These are phyloP conservation scores for Coelomomyces lativittatus DNA, from an alignment of 371 early-diverging fungal species.

Conservation along the genomic window DNA sequence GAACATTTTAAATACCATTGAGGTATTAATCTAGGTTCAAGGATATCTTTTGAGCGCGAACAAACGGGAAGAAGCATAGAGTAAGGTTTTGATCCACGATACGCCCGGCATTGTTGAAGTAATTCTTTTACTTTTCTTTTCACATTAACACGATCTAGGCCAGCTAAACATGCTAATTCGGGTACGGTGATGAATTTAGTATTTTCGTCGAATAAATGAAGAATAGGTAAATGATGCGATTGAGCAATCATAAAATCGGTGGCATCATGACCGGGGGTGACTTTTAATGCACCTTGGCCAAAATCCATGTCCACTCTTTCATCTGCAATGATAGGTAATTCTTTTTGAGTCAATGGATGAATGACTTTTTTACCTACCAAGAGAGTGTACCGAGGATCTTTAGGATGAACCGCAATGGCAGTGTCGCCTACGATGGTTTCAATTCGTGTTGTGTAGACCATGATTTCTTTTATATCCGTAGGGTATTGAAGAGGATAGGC, in stretches of 20 bases:
- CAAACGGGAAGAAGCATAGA: constrained; percentile 68
- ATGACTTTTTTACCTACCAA: constrained; percentile 78
- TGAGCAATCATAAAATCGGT: constrained; percentile 97
- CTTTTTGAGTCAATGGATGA: constrained; percentile 79
- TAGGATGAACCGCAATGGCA: constrained; percentile 84
- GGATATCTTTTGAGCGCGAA: constrained; percentile 85
- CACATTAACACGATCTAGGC: too few relatives aligned
- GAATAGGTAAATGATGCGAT: constrained; percentile 76
- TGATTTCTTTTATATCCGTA: constrained; percentile 57
- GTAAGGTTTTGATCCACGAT: constrained; percentile 56
- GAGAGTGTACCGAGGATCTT: constrained; percentile 65
- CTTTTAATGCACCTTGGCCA: constrained; percentile 99
- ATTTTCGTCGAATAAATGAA: too few relatives aligned
- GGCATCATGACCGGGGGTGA: constrained; percentile 98
- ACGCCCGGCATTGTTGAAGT: too few relatives aligned
- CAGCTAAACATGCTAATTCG: too few relatives aligned
- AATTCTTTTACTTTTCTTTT: too few relatives aligned
- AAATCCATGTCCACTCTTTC: constrained; percentile 84
- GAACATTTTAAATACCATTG: constrained; percentile 71
- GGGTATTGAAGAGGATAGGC: not conserved
- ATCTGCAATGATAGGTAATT: constrained; percentile 84
- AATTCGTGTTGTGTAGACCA: constrained; percentile 95
- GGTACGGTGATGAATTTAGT: too few relatives aligned
- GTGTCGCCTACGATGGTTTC: constrained; percentile 98
- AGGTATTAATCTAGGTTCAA: constrained; percentile 89